Conservation (phyloP, 2,329 filamentous ascomycete genomes). For the Neofusicoccum parvum region DNA sequence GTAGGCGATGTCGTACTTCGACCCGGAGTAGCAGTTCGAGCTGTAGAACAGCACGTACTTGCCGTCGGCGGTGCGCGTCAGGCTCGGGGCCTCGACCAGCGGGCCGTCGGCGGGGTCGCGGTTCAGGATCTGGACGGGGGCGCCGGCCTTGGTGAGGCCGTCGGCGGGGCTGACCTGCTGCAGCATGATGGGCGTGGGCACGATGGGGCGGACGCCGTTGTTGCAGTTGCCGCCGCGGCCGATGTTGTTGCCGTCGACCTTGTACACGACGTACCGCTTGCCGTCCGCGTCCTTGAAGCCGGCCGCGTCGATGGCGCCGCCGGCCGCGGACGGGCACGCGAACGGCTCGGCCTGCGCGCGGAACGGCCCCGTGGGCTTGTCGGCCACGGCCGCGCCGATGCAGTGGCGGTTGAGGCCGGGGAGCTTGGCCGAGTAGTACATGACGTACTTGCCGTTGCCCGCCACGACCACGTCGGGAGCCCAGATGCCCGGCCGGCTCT, state of each 20-base stretch:
- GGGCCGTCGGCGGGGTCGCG: slow-evolving; percentile 52
- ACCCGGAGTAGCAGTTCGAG: slow-evolving; percentile 59
- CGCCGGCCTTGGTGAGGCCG: slow-evolving; percentile 57
- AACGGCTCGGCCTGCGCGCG: slow-evolving; percentile 50
- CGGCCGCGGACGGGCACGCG: slow-evolving; percentile 50
- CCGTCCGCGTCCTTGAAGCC: slow-evolving; percentile 60
- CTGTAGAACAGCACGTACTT: slow-evolving; percentile 65
- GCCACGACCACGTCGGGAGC: slow-evolving; percentile 35
- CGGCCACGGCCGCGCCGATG: slow-evolving; percentile 58
- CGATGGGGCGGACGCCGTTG: slow-evolving; percentile 44
- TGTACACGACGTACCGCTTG: slow-evolving; percentile 63
- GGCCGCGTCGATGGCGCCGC: slow-evolving; percentile 65
- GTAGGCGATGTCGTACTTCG: slow-evolving; percentile 61
- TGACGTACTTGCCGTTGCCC: slow-evolving; percentile 55
- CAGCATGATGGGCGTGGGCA: slow-evolving; percentile 59
- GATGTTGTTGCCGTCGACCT: slow-evolving; percentile 65
- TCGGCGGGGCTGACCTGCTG: slow-evolving; percentile 53
- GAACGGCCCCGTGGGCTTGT: slow-evolving; percentile 57
- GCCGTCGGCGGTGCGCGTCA: slow-evolving; percentile 52
- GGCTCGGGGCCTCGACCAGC: slow-evolving; percentile 64
- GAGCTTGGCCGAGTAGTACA: slow-evolving; percentile 62
- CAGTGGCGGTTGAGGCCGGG: slow-evolving; percentile 53
- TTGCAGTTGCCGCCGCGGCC: slow-evolving; percentile 50
- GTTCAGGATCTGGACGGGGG: slow-evolving; percentile 52
- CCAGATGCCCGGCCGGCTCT: slow-evolving; percentile 32